Evolutionary conservation across 352 stramenopile species (phyloP).

Genomic region (Globisporangium recalcitrans): DNA sequence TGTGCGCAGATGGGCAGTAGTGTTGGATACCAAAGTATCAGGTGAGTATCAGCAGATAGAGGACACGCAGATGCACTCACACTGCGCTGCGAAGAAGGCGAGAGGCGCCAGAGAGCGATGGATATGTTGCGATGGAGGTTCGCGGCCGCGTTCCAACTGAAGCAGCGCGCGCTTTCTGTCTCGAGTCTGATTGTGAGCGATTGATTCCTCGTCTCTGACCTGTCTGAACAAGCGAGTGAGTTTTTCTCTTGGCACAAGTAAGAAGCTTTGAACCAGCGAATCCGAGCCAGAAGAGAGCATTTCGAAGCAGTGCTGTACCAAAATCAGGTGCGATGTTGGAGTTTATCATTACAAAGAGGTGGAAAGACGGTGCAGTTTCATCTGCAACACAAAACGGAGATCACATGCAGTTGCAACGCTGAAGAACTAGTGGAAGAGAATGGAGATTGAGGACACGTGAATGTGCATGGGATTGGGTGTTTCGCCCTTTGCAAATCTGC

Average conservation of each 20-base stretch:
- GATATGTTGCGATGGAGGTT: not conserved
- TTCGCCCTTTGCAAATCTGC: not conserved
- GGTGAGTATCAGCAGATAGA: not conserved
- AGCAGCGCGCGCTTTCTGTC: conserved; percentile 2
- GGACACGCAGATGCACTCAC: not conserved
- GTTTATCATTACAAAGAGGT: not conserved
- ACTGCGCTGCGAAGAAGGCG: not conserved
- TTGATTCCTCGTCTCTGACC: not conserved
- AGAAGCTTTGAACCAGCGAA: not conserved
- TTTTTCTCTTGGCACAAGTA: not conserved
- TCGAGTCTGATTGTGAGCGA: conserved; percentile 2
- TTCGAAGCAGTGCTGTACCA: not conserved
- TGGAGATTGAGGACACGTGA: conserved; percentile 1
- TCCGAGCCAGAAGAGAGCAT: not conserved
- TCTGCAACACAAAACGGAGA: not conserved
- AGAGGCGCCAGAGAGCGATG: not conserved
- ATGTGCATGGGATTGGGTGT: not conserved
- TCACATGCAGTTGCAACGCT: not conserved
- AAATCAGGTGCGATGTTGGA: not conserved
- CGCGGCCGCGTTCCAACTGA: conserved; percentile 8
- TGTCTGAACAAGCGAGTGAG: not conserved
- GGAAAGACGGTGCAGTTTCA: not conserved
- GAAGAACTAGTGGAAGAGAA: not conserved
- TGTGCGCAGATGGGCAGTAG: not conserved
- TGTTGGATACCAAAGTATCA: not conserved